Evolutionary conservation across 75 land plant species (phyloP).

Genomic region (Sequoiadendron giganteum): DNA sequence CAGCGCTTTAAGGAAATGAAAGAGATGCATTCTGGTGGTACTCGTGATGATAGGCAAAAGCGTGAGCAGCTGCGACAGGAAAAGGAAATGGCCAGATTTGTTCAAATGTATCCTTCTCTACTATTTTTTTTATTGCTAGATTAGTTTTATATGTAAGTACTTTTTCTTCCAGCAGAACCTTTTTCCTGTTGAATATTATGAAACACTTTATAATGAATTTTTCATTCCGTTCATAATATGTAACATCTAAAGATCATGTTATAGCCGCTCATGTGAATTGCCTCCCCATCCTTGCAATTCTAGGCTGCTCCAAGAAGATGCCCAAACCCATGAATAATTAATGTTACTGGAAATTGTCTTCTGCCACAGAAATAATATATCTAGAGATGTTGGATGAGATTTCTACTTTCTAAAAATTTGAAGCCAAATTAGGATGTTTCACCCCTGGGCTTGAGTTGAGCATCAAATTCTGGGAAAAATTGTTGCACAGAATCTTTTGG

Average conservation of each 20-base stretch:
- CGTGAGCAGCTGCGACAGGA: constrained; percentile 90
- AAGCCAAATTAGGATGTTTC: not conserved
- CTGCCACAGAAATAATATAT: not conserved
- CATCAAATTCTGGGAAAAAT: not conserved
- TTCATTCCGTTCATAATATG: not conserved
- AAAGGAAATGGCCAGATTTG: constrained; percentile 91
- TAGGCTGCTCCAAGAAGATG: not conserved
- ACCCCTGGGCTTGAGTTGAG: not conserved
- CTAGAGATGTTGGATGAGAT: not conserved
- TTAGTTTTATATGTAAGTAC: not conserved
- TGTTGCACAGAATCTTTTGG: no score
- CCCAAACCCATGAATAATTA: not conserved
- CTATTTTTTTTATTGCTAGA: not conserved
- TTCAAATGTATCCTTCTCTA: constrained; percentile 63
- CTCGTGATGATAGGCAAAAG: constrained; percentile 87
- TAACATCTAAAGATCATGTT: not conserved
- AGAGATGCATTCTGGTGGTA: constrained; percentile 83
- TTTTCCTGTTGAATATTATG: not conserved
- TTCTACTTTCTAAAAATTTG: not conserved
- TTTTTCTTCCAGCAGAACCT: not conserved
- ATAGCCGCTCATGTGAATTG: not conserved
- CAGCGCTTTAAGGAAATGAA: constrained; percentile 99
- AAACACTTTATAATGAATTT: not conserved
- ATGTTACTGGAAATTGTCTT: not conserved
- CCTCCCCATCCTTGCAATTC: not conserved